Evolutionary conservation across 257 asterid species (phyloP), one percentile per base, ranked within the genome.

Genomic region (Lavandula angustifolia): DNA sequence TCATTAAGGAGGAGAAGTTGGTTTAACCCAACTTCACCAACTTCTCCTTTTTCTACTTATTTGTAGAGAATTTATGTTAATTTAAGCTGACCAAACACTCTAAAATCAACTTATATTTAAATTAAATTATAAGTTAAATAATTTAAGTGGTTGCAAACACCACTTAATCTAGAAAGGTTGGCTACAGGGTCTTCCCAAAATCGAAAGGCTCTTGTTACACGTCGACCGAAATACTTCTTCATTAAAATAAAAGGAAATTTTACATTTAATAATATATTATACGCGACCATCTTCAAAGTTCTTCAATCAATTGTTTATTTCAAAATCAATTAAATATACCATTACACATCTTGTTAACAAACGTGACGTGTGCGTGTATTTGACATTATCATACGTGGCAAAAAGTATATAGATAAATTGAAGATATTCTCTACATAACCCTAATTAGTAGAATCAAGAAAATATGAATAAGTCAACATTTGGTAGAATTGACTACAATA

Each of bases 401-500:
- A 22, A 22, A 27, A 7, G 2, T 5, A 0, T 22, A 31, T 61
- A 29, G 6, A 44, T 2, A n/a, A 61, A 35, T 14, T 38, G 13
- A 14, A 14, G 32, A 57, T 55, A 13, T 55, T 6, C 14, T 5
- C 6, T 13, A 8, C 0, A 29, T 31, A 61, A 31, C 34, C 67
- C 67, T 61, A 13, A 7, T 11, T 7, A n/a, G 61, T 44, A 49
- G 29, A 12, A 7, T 53, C 50, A 54, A 63, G n/a, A 49, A 52
- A 7, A 6, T 2, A 13, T 9, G 13, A 42, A 54, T 27, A 62
- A 13, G 17, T 10, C 6, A n/a, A 10, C 6, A 9, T 13, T 49
- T n/a, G 7, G 53, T 38, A 38, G 61, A 67, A 67, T 67, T 56
- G 34, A 55, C 40, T 35, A 49, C 6, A 55, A 54, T 55, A 53